Conservation (phyloP, 371 early-diverging fungal genomes). For the Zancudomyces culisetae region DNA sequence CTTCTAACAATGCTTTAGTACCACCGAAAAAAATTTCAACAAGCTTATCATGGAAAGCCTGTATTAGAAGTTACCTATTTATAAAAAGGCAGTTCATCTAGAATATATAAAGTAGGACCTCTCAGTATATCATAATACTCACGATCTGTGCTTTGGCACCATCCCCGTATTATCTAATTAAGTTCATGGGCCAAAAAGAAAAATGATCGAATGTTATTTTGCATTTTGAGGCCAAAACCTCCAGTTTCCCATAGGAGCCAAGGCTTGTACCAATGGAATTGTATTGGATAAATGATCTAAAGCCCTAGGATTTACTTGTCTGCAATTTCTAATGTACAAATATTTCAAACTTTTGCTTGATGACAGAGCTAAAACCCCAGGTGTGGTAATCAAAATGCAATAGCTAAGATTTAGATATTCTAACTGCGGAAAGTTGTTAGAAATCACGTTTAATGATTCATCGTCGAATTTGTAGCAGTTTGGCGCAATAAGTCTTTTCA, state of each 20-base stretch:
- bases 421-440: background rate
- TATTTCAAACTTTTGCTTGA: background rate
- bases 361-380: background rate
- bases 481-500: background rate
- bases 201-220: no score
- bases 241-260: slow-evolving; percentile 1
- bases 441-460: background rate
- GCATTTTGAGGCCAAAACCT: slow-evolving; percentile 3
- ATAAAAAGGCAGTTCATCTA: no score
- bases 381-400: background rate
- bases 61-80: no score
- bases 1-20: no score
- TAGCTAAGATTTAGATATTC: background rate
- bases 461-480: slow-evolving; percentile 1
- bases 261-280: background rate
- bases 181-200: no score
- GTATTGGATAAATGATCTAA: background rate
- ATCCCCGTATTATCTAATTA: no score
- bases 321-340: background rate
- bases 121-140: no score
- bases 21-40: no score
- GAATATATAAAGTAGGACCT: no score
- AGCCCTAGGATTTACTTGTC: background rate
- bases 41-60: no score
- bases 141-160: no score